Base-by-base conservation (phyloP, 169 alveolate genomes). In the Fabrea salina region DNA sequence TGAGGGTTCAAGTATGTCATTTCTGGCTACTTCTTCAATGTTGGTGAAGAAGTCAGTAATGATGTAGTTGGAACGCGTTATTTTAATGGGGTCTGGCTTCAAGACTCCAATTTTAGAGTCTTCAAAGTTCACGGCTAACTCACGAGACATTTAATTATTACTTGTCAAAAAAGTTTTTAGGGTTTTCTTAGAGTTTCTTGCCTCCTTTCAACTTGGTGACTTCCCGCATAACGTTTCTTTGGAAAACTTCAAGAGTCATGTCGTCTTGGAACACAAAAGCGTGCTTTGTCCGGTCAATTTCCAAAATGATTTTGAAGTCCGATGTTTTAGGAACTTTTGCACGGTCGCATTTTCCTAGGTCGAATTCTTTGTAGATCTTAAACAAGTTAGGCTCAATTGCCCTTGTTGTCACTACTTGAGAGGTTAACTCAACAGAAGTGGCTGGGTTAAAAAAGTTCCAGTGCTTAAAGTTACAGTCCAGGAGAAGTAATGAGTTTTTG, bases 21-120 rank as follows among this genome's bases (percentile, higher is more conserved):
- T 56, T 47, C 84, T 64, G 7, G 61, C 79, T 72, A 83, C 75
- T 16, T 83, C 89, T 3, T 82, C 82, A 41, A 75, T 77, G 16
- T 83, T 82, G 22, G 80, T 58, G 7, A 83, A 80, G 61, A 77
- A 83, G 53, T 71, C 82, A 35, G 89, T 83, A 19, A 61, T 1
- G 11, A 61, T 11, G 27, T 19, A 19, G 67, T 56, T 56, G 56
- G 56, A 47, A 3, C 56, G 56, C 30, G 30, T 47, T 47, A 16
- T n/a, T n/a, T 47, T 47, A 16, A 25, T n/a, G 56, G 56, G 56
- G n/a, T n/a, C n/a, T n/a, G n/a, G n/a, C n/a, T n/a, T n/a, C n/a
- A n/a, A n/a, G n/a, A n/a, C n/a, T n/a, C n/a, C n/a, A n/a, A n/a
- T n/a, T n/a, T n/a, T n/a, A n/a, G n/a, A n/a, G n/a, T n/a, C n/a